phyloP scores from a whole-genome alignment of 345 rosid genomes.

The Hypericum perforatum region DNA sequence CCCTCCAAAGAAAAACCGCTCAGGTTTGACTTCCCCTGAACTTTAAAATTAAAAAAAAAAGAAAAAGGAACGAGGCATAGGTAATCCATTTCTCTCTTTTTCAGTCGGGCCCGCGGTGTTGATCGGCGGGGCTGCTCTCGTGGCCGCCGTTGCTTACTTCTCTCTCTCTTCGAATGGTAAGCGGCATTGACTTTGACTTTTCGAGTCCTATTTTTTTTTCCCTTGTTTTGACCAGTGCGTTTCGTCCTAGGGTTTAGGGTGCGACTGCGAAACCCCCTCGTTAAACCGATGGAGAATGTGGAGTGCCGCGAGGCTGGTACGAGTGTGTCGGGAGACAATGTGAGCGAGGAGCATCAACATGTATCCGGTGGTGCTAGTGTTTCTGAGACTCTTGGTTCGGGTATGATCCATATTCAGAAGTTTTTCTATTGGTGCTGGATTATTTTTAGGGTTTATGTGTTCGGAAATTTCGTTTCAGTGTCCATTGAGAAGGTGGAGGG shows the following conservation, averaged over 20 bases:
- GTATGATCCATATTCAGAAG: no score
- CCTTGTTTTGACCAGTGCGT: conserved; percentile 6
- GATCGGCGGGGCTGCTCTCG: conserved; percentile 38
- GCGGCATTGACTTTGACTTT: background rate
- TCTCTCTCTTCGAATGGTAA: conserved; percentile 48
- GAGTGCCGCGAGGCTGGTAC: conserved; percentile 10
- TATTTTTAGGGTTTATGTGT: background rate
- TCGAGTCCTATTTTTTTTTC: background rate
- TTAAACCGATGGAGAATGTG: conserved; percentile 15
- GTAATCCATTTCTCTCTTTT: background rate
- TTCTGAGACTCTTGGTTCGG: no score
- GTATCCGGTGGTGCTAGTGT: no score
- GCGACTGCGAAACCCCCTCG: conserved; percentile 22
- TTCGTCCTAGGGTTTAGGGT: conserved; percentile 42
- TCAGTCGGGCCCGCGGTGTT: conserved; percentile 40
- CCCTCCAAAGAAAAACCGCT: conserved; percentile 29
- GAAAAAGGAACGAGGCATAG: background rate
- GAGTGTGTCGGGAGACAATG: conserved; percentile 9
- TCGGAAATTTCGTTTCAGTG: conserved; percentile 14
- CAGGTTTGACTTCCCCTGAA: background rate
- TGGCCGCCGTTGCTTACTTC: conserved; percentile 53
- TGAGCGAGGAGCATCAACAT: no score
- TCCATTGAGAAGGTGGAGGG: conserved; percentile 20
- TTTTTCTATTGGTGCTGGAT: conserved; percentile 1
- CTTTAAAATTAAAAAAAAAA: background rate